phyloP scores from a whole-genome alignment of 495 filamentous ascomycete genomes.

The Lasiosphaeria miniovina region DNA sequence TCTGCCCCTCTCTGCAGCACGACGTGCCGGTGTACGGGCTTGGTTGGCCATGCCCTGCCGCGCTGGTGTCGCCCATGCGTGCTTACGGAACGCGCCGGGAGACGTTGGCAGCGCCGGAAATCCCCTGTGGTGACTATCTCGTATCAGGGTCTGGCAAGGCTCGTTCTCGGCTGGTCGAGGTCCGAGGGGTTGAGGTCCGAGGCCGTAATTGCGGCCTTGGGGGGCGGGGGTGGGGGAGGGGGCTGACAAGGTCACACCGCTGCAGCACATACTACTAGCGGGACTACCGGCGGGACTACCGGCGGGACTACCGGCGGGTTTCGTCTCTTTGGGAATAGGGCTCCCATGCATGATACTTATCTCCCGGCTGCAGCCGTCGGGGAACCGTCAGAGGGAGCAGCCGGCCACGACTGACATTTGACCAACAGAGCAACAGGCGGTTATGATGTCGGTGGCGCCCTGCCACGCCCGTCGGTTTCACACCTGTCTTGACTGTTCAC shows the following conservation, averaged over 20 bases:
- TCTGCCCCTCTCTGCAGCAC: neutral
- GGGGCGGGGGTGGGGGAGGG: no score
- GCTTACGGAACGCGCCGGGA: neutral
- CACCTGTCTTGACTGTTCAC: neutral
- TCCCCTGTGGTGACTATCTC: neutral
- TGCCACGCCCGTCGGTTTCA: neutral
- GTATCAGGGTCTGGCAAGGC: neutral
- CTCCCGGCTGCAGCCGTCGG: no score
- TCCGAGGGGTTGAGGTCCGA: neutral
- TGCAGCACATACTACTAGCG: no score
- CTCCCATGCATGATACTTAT: neutral
- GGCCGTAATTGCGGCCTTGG: neutral
- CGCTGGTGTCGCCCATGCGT: neutral
- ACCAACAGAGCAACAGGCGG: neutral
- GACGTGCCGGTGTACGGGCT: neutral
- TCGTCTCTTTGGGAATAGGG: neutral
- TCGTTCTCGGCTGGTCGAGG: neutral
- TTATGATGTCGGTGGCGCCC: neutral
- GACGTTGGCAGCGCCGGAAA: neutral
- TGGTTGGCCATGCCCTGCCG: neutral
- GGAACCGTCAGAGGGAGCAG: neutral
- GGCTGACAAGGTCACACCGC: no score
- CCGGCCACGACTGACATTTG: neutral
- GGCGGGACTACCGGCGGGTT: neutral
- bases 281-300: neutral